phyloP scores from a whole-genome alignment of 2,329 filamentous ascomycete genomes.

The Aspergillus terreus region DNA sequence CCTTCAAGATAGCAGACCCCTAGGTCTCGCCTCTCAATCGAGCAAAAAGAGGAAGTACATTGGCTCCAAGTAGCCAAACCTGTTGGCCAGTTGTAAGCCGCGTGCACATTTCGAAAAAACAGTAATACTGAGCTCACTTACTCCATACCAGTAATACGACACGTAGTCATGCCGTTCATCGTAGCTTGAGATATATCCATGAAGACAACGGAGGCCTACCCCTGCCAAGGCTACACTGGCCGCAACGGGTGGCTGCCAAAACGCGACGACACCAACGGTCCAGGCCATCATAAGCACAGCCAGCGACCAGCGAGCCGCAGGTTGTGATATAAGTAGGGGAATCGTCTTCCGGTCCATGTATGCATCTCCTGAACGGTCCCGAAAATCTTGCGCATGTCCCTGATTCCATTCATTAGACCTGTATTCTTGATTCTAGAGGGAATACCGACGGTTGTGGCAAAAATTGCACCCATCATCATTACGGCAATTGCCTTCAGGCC shows the following conservation, averaged over 20 bases:
- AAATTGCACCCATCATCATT: constrained; percentile 1
- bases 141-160: constrained; percentile 1
- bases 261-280: constrained; percentile 1
- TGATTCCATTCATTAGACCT: not conserved
- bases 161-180: not conserved
- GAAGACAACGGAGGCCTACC: not conserved
- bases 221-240: constrained; percentile 1
- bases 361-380: constrained; percentile 1
- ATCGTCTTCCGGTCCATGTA: constrained; percentile 1
- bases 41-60: constrained; percentile 2
- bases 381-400: constrained; percentile 3
- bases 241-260: constrained; percentile 1
- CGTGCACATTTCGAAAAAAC: not conserved
- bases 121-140: not conserved
- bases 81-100: not conserved
- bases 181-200: constrained; percentile 1
- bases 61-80: constrained; percentile 1
- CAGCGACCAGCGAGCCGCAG: constrained; percentile 1
- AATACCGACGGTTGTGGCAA: not conserved
- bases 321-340: not conserved
- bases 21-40: constrained; percentile 1
- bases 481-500: constrained; percentile 1
- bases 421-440: not conserved
- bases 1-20: no score
- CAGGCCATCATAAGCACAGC: not conserved